These are phyloP conservation scores for Backusella tuberculispora DNA, from an alignment of 192 early-diverging fungal species.

Conservation along the genomic window DNA sequence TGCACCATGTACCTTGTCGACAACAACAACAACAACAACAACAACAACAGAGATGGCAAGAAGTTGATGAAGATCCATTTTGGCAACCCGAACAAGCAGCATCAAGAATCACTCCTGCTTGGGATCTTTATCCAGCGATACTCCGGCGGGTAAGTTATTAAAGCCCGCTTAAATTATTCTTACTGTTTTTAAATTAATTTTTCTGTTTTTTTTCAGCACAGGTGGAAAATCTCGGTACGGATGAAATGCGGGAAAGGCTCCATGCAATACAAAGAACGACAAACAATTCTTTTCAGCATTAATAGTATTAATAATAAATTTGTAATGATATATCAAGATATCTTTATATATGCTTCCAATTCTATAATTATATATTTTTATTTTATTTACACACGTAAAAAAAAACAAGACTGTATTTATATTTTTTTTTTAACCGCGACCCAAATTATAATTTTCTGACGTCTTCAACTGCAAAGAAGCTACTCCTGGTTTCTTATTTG, in stretches of 20 bases:
- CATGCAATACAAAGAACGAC: constrained; percentile 33
- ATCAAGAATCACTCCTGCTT: neutral
- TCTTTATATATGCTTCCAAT: neutral
- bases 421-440: neutral
- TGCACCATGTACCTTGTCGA: constrained; percentile 14
- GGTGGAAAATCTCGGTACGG: constrained; percentile 34
- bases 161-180: neutral
- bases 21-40: constrained; percentile 4
- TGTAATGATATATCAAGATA: neutral
- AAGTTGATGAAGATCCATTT: constrained; percentile 2
- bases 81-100: constrained; percentile 15
- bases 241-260: constrained; percentile 35
- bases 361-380: neutral
- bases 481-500: neutral
- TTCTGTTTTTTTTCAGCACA: neutral
- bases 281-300: neutral
- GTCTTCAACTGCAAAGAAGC: neutral
- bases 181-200: neutral
- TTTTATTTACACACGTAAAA: constrained; percentile 5
- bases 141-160: constrained; percentile 28
- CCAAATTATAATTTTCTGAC: constrained; percentile 19
- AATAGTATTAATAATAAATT: neutral
- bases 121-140: constrained; percentile 32
- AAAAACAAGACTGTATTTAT: neutral
- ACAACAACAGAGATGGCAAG: constrained; percentile 5